A percentile compares a stretch with the other conserved stretches of the same genome.
phyloP scores from a whole-genome alignment of 148 eudicot genomes.

The Chenopodium berlandieri region DNA sequence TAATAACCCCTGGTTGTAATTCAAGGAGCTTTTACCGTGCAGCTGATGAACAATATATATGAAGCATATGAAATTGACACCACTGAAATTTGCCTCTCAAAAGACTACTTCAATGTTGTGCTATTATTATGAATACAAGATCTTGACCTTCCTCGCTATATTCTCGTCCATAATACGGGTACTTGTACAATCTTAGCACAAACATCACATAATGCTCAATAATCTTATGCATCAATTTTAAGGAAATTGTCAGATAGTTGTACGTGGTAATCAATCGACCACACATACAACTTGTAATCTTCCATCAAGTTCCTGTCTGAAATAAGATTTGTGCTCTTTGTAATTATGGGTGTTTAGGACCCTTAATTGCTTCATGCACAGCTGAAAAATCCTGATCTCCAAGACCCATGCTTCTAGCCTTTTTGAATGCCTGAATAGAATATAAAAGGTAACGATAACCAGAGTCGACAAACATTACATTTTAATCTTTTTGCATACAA shows the following conservation, averaged over 20 bases:
- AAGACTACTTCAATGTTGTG: not conserved
- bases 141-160: not conserved
- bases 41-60: too few species aligned
- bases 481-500: not conserved
- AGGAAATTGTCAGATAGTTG: not conserved
- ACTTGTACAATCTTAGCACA: not conserved
- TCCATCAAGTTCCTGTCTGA: not conserved
- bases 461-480: not conserved
- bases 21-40: too few species aligned
- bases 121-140: not conserved
- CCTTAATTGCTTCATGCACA: constrained; percentile 69
- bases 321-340: not conserved
- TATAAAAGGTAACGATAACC: not conserved
- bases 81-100: not conserved
- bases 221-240: not conserved
- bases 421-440: constrained; percentile 71
- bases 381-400: constrained; percentile 97
- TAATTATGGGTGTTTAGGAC: constrained; percentile 37
- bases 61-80: too few species aligned
- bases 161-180: not conserved
- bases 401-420: constrained; percentile 81
- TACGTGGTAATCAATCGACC: not conserved
- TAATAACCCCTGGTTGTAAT: too few species aligned
- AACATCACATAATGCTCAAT: not conserved
- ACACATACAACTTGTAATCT: constrained; percentile 5